A percentile compares a stretch with the other conserved stretches of the same genome.
Evolutionary conservation across 2,329 filamentous ascomycete species (phyloP).

Genomic region (Thyridium curvatum): DNA sequence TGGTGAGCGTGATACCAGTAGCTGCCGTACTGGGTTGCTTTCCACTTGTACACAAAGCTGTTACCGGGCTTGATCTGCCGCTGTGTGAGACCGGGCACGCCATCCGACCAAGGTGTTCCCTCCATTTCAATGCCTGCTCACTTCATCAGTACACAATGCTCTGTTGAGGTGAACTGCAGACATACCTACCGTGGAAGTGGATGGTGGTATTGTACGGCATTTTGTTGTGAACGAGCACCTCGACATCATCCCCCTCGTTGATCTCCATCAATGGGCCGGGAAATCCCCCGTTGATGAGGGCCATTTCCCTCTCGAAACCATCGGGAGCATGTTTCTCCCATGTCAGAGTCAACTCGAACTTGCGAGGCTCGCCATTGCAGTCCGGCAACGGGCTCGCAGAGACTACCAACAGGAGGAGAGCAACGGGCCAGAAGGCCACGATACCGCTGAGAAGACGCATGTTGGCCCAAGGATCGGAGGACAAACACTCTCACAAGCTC

Average conservation of each 20-base stretch:
- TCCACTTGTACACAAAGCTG: slow-evolving; percentile 47
- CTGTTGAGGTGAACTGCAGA: not conserved
- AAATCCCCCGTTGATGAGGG: slow-evolving; percentile 53
- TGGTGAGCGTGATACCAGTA: slow-evolving; percentile 58
- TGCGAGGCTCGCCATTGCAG: slow-evolving; percentile 1
- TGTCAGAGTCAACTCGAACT: slow-evolving; percentile 22
- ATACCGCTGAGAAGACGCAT: no score
- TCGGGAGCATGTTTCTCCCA: slow-evolving; percentile 33
- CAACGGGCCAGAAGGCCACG: no score
- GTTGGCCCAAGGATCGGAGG: no score
- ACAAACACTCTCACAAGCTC: no score
- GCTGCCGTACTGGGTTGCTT: slow-evolving; percentile 48
- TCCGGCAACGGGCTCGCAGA: not conserved
- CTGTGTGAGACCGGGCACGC: slow-evolving; percentile 51
- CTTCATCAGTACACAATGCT: not conserved
- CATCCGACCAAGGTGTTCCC: slow-evolving; percentile 53
- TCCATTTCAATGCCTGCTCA: slow-evolving; percentile 37
- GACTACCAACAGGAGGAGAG: slow-evolving; percentile 5
- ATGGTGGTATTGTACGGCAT: slow-evolving; percentile 40
- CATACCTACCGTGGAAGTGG: slow-evolving; percentile 39
- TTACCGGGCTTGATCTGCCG: slow-evolving; percentile 39
- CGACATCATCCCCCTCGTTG: slow-evolving; percentile 41
- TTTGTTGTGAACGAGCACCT: slow-evolving; percentile 37
- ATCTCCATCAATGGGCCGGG: slow-evolving; percentile 55
- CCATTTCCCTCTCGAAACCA: slow-evolving; percentile 35